A percentile compares a stretch with the other conserved stretches of the same genome.
These are phyloP conservation scores for Suhomyces choctaworum DNA, from an alignment of 1,139 yeast genomes.

Conservation along the genomic window DNA sequence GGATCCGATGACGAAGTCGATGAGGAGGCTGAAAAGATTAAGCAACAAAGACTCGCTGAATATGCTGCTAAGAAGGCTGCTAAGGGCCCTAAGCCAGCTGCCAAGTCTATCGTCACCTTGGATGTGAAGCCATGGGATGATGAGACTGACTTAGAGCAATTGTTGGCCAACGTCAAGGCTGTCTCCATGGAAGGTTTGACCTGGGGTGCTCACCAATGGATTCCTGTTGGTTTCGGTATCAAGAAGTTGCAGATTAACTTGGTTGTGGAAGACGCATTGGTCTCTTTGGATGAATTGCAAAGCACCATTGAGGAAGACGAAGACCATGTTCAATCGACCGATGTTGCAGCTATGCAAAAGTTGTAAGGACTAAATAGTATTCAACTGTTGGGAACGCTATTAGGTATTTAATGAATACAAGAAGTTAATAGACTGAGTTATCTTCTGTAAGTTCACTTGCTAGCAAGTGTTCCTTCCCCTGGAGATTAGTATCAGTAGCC, in stretches of 20 bases:
- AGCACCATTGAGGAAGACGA: conserved; percentile 86
- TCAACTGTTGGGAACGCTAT: too few relatives aligned
- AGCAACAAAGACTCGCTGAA: conserved; percentile 96
- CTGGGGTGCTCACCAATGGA: conserved; percentile 98
- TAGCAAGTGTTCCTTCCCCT: too few relatives aligned
- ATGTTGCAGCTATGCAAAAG: conserved; percentile 97
- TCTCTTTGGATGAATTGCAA: conserved; percentile 90
- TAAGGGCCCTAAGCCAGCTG: conserved; percentile 97
- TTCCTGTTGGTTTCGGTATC: conserved; percentile 99
- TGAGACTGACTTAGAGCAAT: conserved; percentile 90
- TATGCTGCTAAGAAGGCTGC: conserved; percentile 97
- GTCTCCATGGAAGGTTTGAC: conserved; percentile 87
- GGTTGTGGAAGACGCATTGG: conserved; percentile 97
- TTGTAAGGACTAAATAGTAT: too few relatives aligned
- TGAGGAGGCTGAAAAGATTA: conserved; percentile 94
- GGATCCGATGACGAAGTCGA: conserved; percentile 97
- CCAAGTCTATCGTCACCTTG: conserved; percentile 93
- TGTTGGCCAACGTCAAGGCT: conserved; percentile 82
- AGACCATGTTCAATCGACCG: conserved; percentile 99
- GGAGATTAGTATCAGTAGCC: too few relatives aligned
- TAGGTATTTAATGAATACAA: conserved; percentile 53
- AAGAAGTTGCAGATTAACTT: conserved; percentile 98
- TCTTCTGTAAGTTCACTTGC: too few relatives aligned
- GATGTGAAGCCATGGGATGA: conserved; percentile 99
- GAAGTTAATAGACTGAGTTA: conserved; percentile 57